phyloP scores from a whole-genome alignment of 2,329 filamentous ascomycete species.

The Fusarium buharicum region DNA sequence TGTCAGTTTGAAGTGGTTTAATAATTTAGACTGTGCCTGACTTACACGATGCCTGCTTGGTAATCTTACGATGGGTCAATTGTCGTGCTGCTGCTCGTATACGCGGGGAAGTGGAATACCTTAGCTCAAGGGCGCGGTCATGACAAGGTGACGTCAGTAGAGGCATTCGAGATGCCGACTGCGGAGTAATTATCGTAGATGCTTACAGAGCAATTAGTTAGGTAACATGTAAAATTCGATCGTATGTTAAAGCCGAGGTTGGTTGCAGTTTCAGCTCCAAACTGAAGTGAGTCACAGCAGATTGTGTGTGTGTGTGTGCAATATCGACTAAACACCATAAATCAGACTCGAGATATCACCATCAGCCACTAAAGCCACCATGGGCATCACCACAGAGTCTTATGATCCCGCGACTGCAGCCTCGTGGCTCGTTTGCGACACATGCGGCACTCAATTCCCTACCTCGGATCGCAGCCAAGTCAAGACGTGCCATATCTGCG shows the following conservation, averaged over 20 bases:
- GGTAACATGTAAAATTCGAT: too few species aligned
- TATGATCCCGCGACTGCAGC: conserved; percentile 38
- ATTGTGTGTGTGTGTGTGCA: conserved; percentile 1
- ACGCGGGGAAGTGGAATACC: conserved; percentile 13
- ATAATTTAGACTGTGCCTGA: background rate
- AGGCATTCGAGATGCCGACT: background rate
- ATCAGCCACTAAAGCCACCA: conserved; percentile 7
- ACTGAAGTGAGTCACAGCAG: background rate
- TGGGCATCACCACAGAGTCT: conserved; percentile 35
- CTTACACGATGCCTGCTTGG: conserved; percentile 7
- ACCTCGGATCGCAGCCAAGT: conserved; percentile 57
- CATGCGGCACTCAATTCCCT: conserved; percentile 75
- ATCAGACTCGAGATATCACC: conserved; percentile 2
- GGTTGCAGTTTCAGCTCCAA: background rate
- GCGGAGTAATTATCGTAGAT: background rate
- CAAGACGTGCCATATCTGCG: conserved; percentile 74
- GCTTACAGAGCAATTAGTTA: conserved; percentile 8
- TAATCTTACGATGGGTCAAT: conserved; percentile 9
- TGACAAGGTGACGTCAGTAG: conserved; percentile 25
- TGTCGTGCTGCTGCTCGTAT: background rate
- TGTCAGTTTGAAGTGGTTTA: background rate
- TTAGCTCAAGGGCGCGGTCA: background rate
- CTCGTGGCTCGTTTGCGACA: conserved; percentile 66
- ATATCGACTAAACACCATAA: conserved; percentile 1
- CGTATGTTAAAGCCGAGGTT: background rate